Base-by-base conservation (phyloP, 2,329 filamentous ascomycete genomes). In the Endoconidiophora polonica region DNA sequence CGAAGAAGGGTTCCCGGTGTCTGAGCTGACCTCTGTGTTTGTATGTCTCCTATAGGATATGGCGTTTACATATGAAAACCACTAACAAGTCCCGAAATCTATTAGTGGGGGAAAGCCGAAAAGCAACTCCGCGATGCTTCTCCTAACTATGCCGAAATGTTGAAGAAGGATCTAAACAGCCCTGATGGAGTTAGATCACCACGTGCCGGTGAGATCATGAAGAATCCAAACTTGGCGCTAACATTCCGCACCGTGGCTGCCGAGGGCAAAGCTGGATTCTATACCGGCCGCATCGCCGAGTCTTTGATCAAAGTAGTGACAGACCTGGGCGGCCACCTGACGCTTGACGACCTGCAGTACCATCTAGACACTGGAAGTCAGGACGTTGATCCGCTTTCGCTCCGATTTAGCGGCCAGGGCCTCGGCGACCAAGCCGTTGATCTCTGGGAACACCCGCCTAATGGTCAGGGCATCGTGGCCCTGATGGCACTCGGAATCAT, bases 401-500 rank as follows among this genome's bases (percentile, higher is more conserved):
- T 95, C 46, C 78, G 81, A 54, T 90, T 88, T 64, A 73, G 69
- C 0, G 81, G 83, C 6, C 82, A 86, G 58, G 50, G 42, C 3
- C 23, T 47, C 16, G 73, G 94, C 38, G 80, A 93, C 60, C 68
- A 96, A 1, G 26, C 46, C 7, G 73, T 95, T 40, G 80, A 94
- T 60, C 69, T 98, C 0, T 96, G 90, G 90, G 91, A 98, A 61
- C 90, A 96, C 61, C 88, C 90, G 36, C 91, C 91, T 6, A 96
- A 96, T 59, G 88, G 91, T 0, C 91, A 96, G 65, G 91, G 91
- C 1, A 88, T 96, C 56, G 85, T 96, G 2, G 91, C 91, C 0
- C 69, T 96, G 29, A 94, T 96, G 81, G 85, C 91, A 0, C 70
- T 98, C 0, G 91, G 91, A 1, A 94, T 96, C 56, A 70, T 98